Conservation (phyloP, 345 rosid genomes). For the Brassica napus region DNA sequence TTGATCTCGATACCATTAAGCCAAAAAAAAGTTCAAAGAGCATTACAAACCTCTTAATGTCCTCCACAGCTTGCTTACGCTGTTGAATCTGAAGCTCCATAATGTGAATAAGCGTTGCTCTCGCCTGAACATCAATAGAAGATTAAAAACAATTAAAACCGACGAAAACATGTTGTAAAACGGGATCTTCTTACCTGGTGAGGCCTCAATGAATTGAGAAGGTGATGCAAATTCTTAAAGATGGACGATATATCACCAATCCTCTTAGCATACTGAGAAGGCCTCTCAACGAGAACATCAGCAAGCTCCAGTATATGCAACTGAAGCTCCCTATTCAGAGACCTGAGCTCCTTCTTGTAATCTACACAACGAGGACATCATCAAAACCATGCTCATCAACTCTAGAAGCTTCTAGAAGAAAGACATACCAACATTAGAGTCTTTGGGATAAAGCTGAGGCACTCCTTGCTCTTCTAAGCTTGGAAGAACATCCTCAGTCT, state of each 20-base stretch:
- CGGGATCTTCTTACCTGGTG: slow-evolving; percentile 63
- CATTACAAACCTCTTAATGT: slow-evolving; percentile 70
- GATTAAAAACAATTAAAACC: neutral
- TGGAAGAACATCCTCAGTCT: slow-evolving; percentile 90
- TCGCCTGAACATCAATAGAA: slow-evolving; percentile 51
- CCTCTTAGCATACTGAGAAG: slow-evolving; percentile 92
- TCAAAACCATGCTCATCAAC: neutral
- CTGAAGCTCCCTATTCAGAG: slow-evolving; percentile 82
- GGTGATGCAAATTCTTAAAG: slow-evolving; percentile 93
- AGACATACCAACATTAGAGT: slow-evolving; percentile 62
- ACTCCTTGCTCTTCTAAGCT: slow-evolving; percentile 88
- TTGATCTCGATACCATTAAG: neutral
- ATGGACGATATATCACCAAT: slow-evolving; percentile 88
- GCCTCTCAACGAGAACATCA: slow-evolving; percentile 94
- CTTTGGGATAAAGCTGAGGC: slow-evolving; percentile 70
- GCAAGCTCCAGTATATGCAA: slow-evolving; percentile 89
- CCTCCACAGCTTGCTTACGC: slow-evolving; percentile 88
- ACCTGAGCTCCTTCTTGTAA: slow-evolving; percentile 79
- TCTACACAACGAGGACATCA: slow-evolving; percentile 40
- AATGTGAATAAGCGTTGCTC: slow-evolving; percentile 91
- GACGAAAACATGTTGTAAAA: neutral
- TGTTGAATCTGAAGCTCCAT: slow-evolving; percentile 85
- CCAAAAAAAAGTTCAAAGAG: neutral
- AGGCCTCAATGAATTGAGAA: slow-evolving; percentile 90
- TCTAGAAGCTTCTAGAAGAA: neutral